Base-by-base conservation (phyloP, 352 stramenopile species). In the Phytopythium chamaehyphon region DNA sequence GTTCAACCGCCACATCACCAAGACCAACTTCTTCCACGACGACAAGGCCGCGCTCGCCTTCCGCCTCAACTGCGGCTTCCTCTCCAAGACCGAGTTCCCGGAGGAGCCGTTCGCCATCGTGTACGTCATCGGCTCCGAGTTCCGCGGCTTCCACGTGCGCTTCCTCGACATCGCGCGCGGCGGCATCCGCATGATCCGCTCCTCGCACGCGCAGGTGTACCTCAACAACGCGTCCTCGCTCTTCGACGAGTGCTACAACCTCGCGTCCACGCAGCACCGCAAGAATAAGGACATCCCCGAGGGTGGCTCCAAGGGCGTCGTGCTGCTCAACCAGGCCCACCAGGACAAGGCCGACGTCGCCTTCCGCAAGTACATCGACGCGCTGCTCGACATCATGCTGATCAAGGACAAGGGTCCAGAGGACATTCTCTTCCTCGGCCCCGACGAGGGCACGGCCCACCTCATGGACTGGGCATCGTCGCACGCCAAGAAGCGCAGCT, bases 271-370 rank as follows among this genome's bases (percentile, higher is more conserved):
- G 8, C 97, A 99, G 67, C 96, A 99, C 64, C 84, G 97, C 37
- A 99, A 99, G 77, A 99, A 99, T 81, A 99, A 99, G 81, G 96
- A 99, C 66, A 99, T 99, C 56, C 96, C 96, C 2, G 96, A 99
- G 68, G 96, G 96, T 42, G 96, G 96, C 48, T 98, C 90, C 38
- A 99, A 99, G 75, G 96, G 86, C 38, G 96, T 99, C 1, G 68
- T 96, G 33, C 73, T 99, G 33, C 84, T 98, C 28, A 95, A 99
- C 76, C 88, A 91, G 40, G 82, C 82, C 21, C 89, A 96, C 66
- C 69, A 74, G 55, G 78, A 86, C 60, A 97, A 96, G 68, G 75
- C 73, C 14, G 76, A 92, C 37, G 76, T 93, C 23, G 80, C 77
- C 7, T 96, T 98, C 78, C 83, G 95, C 62, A 98, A 99, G 86